phyloP scores from a whole-genome alignment of 495 filamentous ascomycete species.

The Penicillium atrosanguineum region DNA sequence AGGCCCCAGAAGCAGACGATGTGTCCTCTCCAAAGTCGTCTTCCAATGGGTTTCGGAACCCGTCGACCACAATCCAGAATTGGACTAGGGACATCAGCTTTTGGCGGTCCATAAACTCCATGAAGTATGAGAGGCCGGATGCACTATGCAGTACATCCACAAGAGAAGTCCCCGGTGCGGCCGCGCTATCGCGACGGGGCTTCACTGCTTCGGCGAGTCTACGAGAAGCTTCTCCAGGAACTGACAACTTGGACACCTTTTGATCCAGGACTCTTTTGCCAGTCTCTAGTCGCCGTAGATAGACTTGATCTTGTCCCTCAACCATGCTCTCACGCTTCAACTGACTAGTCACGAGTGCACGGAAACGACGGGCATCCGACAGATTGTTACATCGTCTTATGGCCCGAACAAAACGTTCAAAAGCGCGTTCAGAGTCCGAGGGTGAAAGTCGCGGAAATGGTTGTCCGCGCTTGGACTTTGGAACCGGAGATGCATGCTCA shows the following conservation, averaged over 20 bases:
- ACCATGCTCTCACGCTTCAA: conserved; percentile 79
- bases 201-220: conserved; percentile 33
- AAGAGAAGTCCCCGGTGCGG: conserved; percentile 67
- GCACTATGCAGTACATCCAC: conserved; percentile 82
- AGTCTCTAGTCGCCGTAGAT: conserved; percentile 83
- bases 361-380: conserved; percentile 89
- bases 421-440: conserved; percentile 80
- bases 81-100: conserved; percentile 85
- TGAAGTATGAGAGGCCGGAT: conserved; percentile 92
- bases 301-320: conserved; percentile 77
- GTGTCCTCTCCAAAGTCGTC: conserved; percentile 75
- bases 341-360: conserved; percentile 90
- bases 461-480: conserved; percentile 59
- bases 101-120: conserved; percentile 98
- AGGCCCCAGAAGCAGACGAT: conserved; percentile 60
- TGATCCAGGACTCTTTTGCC: conserved; percentile 89
- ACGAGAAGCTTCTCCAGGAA: conserved; percentile 51
- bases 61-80: conserved; percentile 98
- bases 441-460: conserved; percentile 66
- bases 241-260: conserved; percentile 77
- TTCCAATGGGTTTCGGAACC: conserved; percentile 92
- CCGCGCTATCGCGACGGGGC: conserved; percentile 42
- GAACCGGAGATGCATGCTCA: conserved; percentile 84
- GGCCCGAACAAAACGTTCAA: conserved; percentile 89
- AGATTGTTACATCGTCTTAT: conserved; percentile 86